These are phyloP conservation scores for Aspergillus alliaceus DNA, from an alignment of 2,329 filamentous ascomycete species.

Conservation along the genomic window DNA sequence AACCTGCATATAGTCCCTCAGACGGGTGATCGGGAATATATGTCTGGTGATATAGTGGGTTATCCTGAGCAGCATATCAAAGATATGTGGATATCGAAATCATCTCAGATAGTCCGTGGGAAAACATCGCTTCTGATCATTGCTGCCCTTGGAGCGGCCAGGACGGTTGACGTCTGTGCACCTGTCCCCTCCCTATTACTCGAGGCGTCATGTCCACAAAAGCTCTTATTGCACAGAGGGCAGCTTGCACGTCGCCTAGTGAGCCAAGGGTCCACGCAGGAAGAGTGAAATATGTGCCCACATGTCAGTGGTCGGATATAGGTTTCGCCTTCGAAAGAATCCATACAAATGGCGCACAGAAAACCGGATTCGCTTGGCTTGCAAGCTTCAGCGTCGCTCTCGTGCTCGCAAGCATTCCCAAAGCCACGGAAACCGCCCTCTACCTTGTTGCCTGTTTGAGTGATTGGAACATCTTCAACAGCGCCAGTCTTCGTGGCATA, in stretches of 20 bases:
- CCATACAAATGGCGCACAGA: constrained; percentile 87
- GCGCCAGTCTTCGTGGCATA: not conserved
- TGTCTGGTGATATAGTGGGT: too few relatives aligned
- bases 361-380: constrained; percentile 3
- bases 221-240: constrained; percentile 75
- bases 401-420: not conserved
- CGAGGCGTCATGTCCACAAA: not conserved
- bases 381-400: not conserved
- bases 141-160: not conserved
- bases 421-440: not conserved
- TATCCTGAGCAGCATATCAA: not conserved
- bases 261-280: constrained; percentile 93
- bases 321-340: constrained; percentile 87
- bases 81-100: not conserved
- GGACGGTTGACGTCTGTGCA: not conserved
- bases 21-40: too few relatives aligned
- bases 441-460: not conserved
- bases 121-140: not conserved
- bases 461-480: not conserved
- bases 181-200: not conserved
- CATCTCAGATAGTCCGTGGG: not conserved
- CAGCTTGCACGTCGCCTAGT: constrained; percentile 92
- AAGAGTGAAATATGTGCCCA: constrained; percentile 95
- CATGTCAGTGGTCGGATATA: constrained; percentile 90
- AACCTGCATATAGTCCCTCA: not conserved